Conservation (phyloP, 345 rosid genomes). For the Syzygium grande region DNA sequence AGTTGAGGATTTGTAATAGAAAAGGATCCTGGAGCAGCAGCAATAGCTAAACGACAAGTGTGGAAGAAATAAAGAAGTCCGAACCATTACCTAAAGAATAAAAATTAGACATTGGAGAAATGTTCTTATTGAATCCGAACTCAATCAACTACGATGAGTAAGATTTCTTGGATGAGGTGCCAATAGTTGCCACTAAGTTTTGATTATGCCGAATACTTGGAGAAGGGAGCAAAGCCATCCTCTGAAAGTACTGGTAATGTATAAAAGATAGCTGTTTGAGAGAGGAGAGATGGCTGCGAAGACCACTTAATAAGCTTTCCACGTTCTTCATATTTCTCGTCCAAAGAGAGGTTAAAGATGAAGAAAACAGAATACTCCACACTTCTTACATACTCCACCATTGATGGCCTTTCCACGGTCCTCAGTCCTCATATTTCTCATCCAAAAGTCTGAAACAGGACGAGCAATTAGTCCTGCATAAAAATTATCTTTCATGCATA, state of each 20-base stretch:
- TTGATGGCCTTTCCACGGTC: background rate
- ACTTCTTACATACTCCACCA: background rate
- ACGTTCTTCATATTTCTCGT: background rate
- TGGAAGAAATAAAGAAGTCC: background rate
- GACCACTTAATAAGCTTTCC: background rate
- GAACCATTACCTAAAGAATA: background rate
- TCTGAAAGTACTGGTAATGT: background rate
- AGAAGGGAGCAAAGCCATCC: background rate
- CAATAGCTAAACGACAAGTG: background rate
- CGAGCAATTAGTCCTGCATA: background rate
- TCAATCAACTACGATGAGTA: rapidly evolving
- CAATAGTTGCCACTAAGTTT: background rate
- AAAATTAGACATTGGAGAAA: background rate
- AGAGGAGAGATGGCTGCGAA: background rate
- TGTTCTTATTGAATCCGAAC: background rate
- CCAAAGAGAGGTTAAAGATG: background rate
- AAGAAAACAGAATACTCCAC: background rate
- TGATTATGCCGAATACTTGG: background rate
- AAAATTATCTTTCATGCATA: background rate
- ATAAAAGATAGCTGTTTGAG: background rate
- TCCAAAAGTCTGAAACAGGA: background rate
- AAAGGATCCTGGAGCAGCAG: background rate
- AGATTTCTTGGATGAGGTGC: background rate
- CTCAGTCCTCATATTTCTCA: background rate
- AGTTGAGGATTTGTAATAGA: background rate